Evolutionary conservation across 176 grass and related monocot species (phyloP), one percentile per base, ranked within the genome.

Genomic region (Avena eriantha): DNA sequence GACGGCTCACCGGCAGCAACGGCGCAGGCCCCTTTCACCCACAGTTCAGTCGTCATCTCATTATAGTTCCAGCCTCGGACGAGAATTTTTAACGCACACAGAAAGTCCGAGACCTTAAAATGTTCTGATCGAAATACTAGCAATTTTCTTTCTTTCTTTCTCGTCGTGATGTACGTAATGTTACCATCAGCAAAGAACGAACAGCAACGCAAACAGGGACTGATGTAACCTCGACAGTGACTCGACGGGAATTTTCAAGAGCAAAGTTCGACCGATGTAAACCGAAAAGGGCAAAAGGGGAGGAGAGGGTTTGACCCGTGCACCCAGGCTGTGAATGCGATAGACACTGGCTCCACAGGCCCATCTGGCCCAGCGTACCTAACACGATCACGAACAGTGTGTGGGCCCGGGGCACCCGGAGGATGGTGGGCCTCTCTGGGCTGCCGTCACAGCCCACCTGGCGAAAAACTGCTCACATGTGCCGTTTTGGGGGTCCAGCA

Each of bases 241-340:
- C 60, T 14, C 0, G 7, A 22, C 14, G 23, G 51, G 77, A 65
- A 77, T 31, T 73, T 73, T 36, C 3, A 22, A 21, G 43, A 6
- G 73, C 55, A 56, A 56, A 34, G 43, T 66, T 47, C 26, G 43
- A 36, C 71, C 29, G 47, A 10, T 39, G 54, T 26, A 90, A 67
- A 51, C 22, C 11, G 84, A 61, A 34, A 82, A 39, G 12, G 8
- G 58, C 64, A 31, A 64, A 58, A 0, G 0, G 0, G 69, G 69
- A 68, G 80, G 80, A 69, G 68, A 19, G 31, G 77, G 14, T 80
- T 85, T 91, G 90, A 91, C 90, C 78, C 77, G 11, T 88, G 70
- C 86, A 88, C 90, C 77, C 77, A 88, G 70, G 70, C 43, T 54
- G 76, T 60, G 82, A 88, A 77, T 85, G 77, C 71, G 90, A 88